These are phyloP conservation scores for Juglanconis sp. DNA, from an alignment of 2,329 filamentous ascomycete species.

Conservation along the genomic window DNA sequence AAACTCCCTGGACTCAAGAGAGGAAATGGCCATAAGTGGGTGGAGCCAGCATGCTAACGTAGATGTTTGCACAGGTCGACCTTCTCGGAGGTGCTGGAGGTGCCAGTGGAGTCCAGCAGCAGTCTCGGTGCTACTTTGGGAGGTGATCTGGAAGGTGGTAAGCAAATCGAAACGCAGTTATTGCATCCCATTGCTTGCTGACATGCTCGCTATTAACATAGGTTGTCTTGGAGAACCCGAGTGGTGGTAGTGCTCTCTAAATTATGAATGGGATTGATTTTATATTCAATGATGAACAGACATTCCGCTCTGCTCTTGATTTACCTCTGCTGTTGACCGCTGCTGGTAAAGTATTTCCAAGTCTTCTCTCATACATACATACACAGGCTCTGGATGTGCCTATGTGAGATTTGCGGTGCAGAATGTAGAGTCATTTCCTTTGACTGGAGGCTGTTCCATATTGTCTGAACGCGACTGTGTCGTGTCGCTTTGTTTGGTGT, in stretches of 20 bases:
- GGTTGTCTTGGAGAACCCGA: not conserved
- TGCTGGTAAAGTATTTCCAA: not conserved
- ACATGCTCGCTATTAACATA: not conserved
- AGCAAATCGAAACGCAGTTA: not conserved
- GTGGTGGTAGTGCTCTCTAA: not conserved
- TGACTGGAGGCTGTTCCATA: not conserved
- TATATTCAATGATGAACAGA: not conserved
- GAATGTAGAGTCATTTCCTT: not conserved
- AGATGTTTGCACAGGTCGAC: not conserved
- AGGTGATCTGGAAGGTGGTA: constrained; percentile 3
- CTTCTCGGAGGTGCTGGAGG: constrained; percentile 4
- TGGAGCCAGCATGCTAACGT: not conserved
- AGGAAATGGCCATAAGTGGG: not conserved
- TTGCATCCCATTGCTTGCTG: not conserved
- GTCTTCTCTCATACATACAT: constrained; percentile 9
- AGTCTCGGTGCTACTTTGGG: not conserved
- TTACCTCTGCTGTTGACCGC: not conserved
- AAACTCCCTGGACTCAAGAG: not conserved
- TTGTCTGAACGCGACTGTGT: not conserved
- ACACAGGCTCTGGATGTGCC: not conserved
- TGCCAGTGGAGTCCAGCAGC: not conserved
- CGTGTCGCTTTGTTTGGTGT: not conserved
- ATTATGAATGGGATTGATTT: not conserved
- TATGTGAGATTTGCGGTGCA: constrained; percentile 6
- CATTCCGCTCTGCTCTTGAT: not conserved